Conservation (phyloP, 2,329 filamentous ascomycete species). For the Coniochaeta ligniaria region DNA sequence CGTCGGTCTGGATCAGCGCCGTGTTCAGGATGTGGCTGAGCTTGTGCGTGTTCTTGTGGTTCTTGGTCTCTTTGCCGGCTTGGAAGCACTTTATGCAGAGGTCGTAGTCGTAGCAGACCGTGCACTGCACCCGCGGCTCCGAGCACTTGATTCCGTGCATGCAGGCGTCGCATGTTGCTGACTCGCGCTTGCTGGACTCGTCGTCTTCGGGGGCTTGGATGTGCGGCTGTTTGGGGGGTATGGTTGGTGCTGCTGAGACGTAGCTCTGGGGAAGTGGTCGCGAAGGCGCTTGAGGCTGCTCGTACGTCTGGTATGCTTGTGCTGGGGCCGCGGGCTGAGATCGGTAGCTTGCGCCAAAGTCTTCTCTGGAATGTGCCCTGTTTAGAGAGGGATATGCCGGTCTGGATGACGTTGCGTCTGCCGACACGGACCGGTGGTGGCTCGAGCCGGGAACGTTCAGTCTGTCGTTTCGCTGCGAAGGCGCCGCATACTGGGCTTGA, state of each 20-base stretch:
- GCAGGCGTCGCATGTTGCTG: background rate
- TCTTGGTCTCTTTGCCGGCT: background rate
- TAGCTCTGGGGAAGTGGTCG: background rate
- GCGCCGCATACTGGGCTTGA: background rate
- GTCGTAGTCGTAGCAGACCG: background rate
- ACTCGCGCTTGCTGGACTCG: background rate
- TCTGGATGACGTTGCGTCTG: background rate
- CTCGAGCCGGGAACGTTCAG: background rate
- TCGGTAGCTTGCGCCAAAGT: background rate
- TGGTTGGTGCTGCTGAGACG: background rate
- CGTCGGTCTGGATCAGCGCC: constrained; percentile 1
- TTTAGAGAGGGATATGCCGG: background rate
- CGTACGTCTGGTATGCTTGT: background rate
- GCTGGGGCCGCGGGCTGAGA: background rate
- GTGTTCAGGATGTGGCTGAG: constrained; percentile 3
- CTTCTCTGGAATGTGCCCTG: background rate
- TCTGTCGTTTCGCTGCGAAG: background rate
- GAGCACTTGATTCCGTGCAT: background rate
- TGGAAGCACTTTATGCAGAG: constrained; percentile 1
- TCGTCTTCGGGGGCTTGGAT: background rate
- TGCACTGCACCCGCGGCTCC: background rate
- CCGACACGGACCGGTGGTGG: background rate
- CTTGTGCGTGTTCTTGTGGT: constrained; percentile 2
- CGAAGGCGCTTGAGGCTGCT: background rate
- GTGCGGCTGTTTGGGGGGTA: background rate